Evolutionary conservation across 495 filamentous ascomycete genomes (phyloP), one percentile per base, ranked within the genome.

Genomic region (Neurospora tetrasperma): DNA sequence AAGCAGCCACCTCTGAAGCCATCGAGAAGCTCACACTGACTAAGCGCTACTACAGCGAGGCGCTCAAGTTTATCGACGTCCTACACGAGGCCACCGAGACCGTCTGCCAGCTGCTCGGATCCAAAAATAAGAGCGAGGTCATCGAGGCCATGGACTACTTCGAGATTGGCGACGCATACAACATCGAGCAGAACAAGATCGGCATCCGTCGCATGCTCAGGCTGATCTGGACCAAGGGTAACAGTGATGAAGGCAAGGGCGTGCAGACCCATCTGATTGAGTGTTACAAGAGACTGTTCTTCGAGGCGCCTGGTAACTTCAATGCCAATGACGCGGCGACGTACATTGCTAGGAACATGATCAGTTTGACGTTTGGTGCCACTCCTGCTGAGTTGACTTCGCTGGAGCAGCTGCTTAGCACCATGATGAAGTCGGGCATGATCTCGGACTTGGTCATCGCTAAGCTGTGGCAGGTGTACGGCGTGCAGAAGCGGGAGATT

Each of bases 121-220:
- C 94, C 16, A 93, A 92, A 78, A 99, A 98, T 84, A 98, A 98
- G 85, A 96, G 91, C 74, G 96, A 99, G 80, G 92, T 97, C 35
- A 97, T 98, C 72, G 96, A 98, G 78, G 96, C 96, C 4, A 99
- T 99, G 94, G 96, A 99, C 77, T 98, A 96, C 81, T 97, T 98
- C 76, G 93, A 94, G 72, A 89, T 97, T 41, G 88, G 95, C 43
- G 94, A 99, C 81, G 94, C 93, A 8, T 98, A 98, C 87, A 94
- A 94, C 80, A 89, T 99, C 62, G 93, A 97, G 80, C 92, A 94
- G 69, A 93, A 96, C 74, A 92, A 94, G 79, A 79, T 90, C 71
- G 96, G 96, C 71, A 97, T 98, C 75, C 89, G 94, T 59, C 88
- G 93, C 71, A 99, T 99, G 96, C 88, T 99, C 54, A 88, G 94